These are phyloP conservation scores for Ulota crispa DNA, from an alignment of 225 moss, liverwort and hornwort species.

Conservation along the genomic window DNA sequence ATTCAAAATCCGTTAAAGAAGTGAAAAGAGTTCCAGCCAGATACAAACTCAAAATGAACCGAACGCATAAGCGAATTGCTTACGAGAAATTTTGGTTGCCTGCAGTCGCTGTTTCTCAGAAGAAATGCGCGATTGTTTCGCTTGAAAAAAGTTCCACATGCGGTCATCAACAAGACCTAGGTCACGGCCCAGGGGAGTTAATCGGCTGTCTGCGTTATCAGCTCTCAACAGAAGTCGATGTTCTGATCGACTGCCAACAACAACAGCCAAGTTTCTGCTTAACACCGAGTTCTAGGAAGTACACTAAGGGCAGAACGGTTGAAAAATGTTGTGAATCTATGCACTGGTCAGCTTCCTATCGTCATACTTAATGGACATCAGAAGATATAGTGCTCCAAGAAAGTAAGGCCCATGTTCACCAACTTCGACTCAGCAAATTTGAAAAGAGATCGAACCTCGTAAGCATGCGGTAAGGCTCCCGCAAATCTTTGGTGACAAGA, in stretches of 20 bases:
- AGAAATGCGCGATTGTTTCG: constrained; percentile 68
- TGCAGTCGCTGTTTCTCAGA: constrained; percentile 73
- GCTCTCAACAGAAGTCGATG: constrained; percentile 85
- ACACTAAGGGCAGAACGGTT: background rate
- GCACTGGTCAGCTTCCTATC: background rate
- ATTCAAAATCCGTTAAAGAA: constrained; percentile 16
- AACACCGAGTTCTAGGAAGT: background rate
- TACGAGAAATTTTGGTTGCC: constrained; percentile 74
- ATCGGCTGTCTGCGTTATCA: constrained; percentile 88
- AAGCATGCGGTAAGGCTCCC: constrained; percentile 95
- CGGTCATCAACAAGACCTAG: constrained; percentile 78
- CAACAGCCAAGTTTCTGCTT: background rate
- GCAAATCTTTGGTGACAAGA: constrained; percentile 87
- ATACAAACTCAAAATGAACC: background rate
- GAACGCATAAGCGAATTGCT: background rate
- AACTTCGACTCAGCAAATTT: background rate
- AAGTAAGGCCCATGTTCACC: background rate
- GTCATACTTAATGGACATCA: background rate
- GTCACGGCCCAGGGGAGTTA: constrained; percentile 73
- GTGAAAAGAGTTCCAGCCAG: background rate
- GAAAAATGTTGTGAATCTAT: background rate
- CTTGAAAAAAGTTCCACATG: constrained; percentile 81
- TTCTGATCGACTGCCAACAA: constrained; percentile 74
- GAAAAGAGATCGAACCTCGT: constrained; percentile 57
- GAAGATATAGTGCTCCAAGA: background rate